A percentile compares a stretch with the other conserved stretches of the same genome.
Conservation (phyloP, 139 green algal genomes). For the Tetratostichococcus sp. region DNA sequence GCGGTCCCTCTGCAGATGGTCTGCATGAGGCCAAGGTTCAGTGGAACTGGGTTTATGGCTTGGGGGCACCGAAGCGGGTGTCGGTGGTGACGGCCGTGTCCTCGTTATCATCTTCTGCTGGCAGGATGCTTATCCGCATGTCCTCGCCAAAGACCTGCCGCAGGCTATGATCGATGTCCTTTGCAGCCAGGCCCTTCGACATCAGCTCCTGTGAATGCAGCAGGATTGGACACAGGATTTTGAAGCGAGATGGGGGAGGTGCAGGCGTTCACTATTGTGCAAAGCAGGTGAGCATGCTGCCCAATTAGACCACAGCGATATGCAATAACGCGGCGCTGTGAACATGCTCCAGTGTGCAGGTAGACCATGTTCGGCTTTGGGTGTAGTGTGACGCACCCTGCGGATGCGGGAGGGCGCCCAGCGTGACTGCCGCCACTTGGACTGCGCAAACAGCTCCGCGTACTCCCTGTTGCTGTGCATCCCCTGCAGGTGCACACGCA, state of each 20-base stretch:
- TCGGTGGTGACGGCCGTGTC: neutral
- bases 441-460: conserved; percentile 41
- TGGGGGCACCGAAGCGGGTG: neutral
- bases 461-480: conserved; percentile 49
- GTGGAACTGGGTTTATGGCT: too few relatives aligned
- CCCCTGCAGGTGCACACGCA: conserved; percentile 5
- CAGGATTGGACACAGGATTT: too few relatives aligned
- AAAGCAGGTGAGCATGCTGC: too few relatives aligned
- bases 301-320: neutral
- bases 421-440: conserved; percentile 47
- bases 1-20: too few relatives aligned
- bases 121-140: neutral
- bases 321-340: too few relatives aligned
- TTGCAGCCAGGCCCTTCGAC: conserved; percentile 18
- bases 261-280: too few relatives aligned
- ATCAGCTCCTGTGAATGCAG: conserved; percentile 25
- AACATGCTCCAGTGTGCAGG: too few relatives aligned
- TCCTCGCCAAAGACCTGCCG: conserved; percentile 32
- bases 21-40: too few relatives aligned
- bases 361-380: neutral
- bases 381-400: neutral
- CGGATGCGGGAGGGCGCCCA: conserved; percentile 44
- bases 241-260: too few relatives aligned
- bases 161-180: conserved; percentile 17
- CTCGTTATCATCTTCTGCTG: neutral